phyloP scores from a whole-genome alignment of 1,284 basidiomycete genomes.

The Takashimella tepidaria region DNA sequence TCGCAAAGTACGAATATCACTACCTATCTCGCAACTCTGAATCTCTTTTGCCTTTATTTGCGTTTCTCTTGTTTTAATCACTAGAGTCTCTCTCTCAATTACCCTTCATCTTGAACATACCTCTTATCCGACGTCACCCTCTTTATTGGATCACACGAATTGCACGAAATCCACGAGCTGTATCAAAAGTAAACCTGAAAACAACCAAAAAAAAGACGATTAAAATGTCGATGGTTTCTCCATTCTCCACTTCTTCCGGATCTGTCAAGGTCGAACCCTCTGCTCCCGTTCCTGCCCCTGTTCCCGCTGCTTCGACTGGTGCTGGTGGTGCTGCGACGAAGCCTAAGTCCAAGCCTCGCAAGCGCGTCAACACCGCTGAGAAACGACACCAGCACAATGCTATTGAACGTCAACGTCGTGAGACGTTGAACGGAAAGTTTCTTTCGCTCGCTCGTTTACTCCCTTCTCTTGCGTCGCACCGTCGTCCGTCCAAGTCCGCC shows the following conservation, averaged over 20 bases:
- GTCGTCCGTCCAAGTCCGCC: constrained; percentile 85
- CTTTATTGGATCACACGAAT: too few species aligned
- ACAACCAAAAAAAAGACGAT: constrained; percentile 7
- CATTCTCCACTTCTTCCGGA: constrained; percentile 28
- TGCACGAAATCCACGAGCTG: too few species aligned
- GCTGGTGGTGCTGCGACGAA: constrained; percentile 19
- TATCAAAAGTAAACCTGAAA: too few species aligned
- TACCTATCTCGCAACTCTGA: too few species aligned
- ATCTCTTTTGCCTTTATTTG: too few species aligned
- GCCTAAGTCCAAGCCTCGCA: constrained; percentile 59
- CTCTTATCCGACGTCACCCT: too few species aligned
- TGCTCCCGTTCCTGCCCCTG: constrained; percentile 17
- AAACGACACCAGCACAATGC: constrained; percentile 91
- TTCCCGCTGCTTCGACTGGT: constrained; percentile 14
- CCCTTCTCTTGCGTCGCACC: constrained; percentile 80
- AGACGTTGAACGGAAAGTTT: constrained; percentile 86
- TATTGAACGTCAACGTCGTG: constrained; percentile 82
- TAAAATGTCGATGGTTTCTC: constrained; percentile 20
- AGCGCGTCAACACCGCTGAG: constrained; percentile 85
- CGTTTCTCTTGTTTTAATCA: too few species aligned
- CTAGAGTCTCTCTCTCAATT: too few species aligned
- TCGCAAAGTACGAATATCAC: too few species aligned
- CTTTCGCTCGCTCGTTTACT: constrained; percentile 77
- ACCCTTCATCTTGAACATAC: too few species aligned
- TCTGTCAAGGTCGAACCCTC: constrained; percentile 16